Conservation (phyloP, 768 basidiomycete genomes). For the Podaxis carcinomalis region DNA sequence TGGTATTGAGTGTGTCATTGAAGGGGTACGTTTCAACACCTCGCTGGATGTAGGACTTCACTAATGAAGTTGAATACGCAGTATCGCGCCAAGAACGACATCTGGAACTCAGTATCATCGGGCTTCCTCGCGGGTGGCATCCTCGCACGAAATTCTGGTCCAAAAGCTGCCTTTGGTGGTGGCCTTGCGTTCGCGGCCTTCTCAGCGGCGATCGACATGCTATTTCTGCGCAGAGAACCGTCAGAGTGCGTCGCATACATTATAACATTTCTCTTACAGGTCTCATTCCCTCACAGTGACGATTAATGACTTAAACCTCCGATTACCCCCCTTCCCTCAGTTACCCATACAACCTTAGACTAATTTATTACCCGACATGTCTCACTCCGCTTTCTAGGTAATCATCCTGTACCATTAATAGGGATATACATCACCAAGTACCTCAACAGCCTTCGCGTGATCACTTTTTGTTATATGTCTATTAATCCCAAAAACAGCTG, state of each 20-base stretch:
- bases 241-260: slow-evolving; percentile 42
- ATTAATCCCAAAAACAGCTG: too few species aligned
- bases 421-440: not conserved
- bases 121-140: slow-evolving; percentile 89
- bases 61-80: slow-evolving; percentile 23
- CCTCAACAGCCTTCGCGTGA: not conserved
- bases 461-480: not conserved
- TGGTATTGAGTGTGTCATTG: slow-evolving; percentile 94
- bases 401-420: slow-evolving; percentile 5
- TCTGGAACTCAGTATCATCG: slow-evolving; percentile 83
- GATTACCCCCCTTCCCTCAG: not conserved
- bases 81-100: slow-evolving; percentile 97
- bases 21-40: slow-evolving; percentile 61
- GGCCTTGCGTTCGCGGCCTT: slow-evolving; percentile 92
- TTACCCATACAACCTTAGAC: slow-evolving; percentile 9
- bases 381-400: slow-evolving; percentile 9
- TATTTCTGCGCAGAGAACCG: slow-evolving; percentile 75
- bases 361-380: slow-evolving; percentile 18
- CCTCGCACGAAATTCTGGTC: slow-evolving; percentile 83
- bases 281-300: slow-evolving; percentile 1
- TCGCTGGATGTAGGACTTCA: not conserved
- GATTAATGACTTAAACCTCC: not conserved
- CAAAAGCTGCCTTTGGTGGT: slow-evolving; percentile 82
- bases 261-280: not conserved
- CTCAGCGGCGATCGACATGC: slow-evolving; percentile 81